phyloP scores from a whole-genome alignment of 805 yeast species.

The Yarrowia bubula region DNA sequence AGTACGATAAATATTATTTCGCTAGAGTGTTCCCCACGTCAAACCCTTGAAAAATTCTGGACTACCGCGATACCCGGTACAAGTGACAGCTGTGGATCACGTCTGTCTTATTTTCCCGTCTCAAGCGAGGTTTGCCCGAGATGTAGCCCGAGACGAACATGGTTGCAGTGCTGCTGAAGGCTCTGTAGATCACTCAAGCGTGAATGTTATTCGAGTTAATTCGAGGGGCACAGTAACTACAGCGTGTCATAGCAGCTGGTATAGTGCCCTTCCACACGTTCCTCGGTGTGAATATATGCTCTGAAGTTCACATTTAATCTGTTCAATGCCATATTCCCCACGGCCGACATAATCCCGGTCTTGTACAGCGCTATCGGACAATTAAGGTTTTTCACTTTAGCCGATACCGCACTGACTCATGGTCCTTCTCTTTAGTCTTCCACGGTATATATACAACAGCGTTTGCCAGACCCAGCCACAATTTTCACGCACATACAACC shows the following conservation, averaged over 20 bases:
- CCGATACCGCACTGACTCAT: slow-evolving; percentile 27
- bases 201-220: slow-evolving; percentile 16
- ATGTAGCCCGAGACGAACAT: background rate
- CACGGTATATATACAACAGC: slow-evolving; percentile 12
- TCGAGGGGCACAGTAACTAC: too few species aligned
- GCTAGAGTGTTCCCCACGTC: background rate
- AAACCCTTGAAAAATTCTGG: too few species aligned
- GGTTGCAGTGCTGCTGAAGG: background rate
- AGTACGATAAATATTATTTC: background rate
- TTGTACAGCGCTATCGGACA: background rate
- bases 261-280: too few species aligned
- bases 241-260: too few species aligned
- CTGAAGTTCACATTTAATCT: background rate
- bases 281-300: background rate
- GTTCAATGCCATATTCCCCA: too few species aligned
- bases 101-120: too few species aligned
- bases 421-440: background rate
- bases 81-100: too few species aligned
- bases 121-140: background rate
- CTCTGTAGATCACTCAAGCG: background rate
- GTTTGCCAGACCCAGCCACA: slow-evolving; percentile 3
- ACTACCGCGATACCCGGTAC: too few species aligned
- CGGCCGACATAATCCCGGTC: slow-evolving; percentile 8
- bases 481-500: background rate
- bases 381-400: background rate